These are phyloP conservation scores for Parathielavia hyrcaniae DNA, from an alignment of 495 filamentous ascomycete species.

Conservation along the genomic window DNA sequence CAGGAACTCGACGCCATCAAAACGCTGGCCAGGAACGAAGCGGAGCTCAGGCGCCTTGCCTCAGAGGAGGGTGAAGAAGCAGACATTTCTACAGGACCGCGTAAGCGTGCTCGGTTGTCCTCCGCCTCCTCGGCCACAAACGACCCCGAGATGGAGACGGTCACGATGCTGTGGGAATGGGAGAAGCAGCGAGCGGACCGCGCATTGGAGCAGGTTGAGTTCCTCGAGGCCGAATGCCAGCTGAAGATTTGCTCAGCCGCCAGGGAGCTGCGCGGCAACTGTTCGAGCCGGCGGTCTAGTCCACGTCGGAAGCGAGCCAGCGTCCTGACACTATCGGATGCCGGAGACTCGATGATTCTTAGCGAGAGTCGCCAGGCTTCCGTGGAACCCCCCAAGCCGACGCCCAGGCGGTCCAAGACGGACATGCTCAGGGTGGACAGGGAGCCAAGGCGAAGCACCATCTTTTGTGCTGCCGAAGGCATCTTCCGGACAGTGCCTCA, in stretches of 20 bases:
- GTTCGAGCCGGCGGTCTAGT: conserved; percentile 8
- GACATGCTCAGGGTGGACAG: conserved; percentile 24
- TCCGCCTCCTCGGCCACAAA: conserved; percentile 25
- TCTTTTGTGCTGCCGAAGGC: conserved; percentile 47
- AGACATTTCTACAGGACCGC: conserved; percentile 45
- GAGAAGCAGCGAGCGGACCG: conserved; percentile 61
- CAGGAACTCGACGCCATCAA: conserved; percentile 63
- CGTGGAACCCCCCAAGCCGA: conserved; percentile 10
- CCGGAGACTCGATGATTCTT: conserved; percentile 40
- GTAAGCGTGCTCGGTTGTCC: conserved; percentile 32
- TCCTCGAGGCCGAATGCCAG: conserved; percentile 74
- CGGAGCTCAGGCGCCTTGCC: conserved; percentile 55
- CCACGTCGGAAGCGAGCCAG: conserved; percentile 31
- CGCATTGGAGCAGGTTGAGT: conserved; percentile 70
- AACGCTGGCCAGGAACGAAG: conserved; percentile 52
- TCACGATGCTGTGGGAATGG: conserved; percentile 55
- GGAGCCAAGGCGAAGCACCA: conserved; percentile 34
- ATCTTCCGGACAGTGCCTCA: conserved; percentile 50
- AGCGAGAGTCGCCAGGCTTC: conserved; percentile 26
- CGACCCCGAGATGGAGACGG: conserved; percentile 49
- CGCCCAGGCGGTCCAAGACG: conserved; percentile 28
- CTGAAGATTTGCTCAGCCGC: conserved; percentile 62
- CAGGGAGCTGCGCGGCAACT: conserved; percentile 28
- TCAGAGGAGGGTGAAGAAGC: conserved; percentile 50
- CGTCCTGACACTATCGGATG: conserved; percentile 34